phyloP scores from a whole-genome alignment of 2,329 filamentous ascomycete species.

The Seiridium cupressi region DNA sequence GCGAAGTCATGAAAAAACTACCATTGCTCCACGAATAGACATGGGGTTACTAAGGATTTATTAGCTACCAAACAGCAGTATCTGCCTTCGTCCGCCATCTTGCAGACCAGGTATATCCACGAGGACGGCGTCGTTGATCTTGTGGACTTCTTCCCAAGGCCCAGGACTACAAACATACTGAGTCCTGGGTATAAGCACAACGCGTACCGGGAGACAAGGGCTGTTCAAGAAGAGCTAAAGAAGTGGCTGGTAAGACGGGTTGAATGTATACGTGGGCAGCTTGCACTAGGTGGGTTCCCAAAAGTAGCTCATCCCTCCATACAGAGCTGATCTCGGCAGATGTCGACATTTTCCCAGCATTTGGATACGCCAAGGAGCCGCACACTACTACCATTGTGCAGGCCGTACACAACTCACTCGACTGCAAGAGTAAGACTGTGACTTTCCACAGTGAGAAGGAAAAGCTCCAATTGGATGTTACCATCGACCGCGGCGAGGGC shows the following conservation, averaged over 20 bases:
- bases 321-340: slow-evolving; percentile 35
- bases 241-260: slow-evolving; percentile 70
- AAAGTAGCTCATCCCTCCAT: too few relatives aligned
- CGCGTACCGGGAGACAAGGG: slow-evolving; percentile 51
- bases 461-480: slow-evolving; percentile 66
- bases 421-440: slow-evolving; percentile 54
- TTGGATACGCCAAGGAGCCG: slow-evolving; percentile 64
- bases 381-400: slow-evolving; percentile 59
- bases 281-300: slow-evolving; percentile 51
- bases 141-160: slow-evolving; percentile 74
- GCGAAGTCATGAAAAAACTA: too few relatives aligned
- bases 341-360: slow-evolving; percentile 70
- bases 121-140: slow-evolving; percentile 73
- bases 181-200: slow-evolving; percentile 45
- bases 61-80: slow-evolving; percentile 69
- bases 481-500: slow-evolving; percentile 58
- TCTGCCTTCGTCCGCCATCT: slow-evolving; percentile 70
- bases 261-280: slow-evolving; percentile 67
- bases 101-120: slow-evolving; percentile 75
- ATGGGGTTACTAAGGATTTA: too few relatives aligned
- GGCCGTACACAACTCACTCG: slow-evolving; percentile 35
- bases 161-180: slow-evolving; percentile 55
- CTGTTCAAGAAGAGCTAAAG: slow-evolving; percentile 62
- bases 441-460: slow-evolving; percentile 59
- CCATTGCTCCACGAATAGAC: too few relatives aligned